Evolutionary conservation across 176 grass and related monocot species (phyloP).

Genomic region (Juncus effusus): DNA sequence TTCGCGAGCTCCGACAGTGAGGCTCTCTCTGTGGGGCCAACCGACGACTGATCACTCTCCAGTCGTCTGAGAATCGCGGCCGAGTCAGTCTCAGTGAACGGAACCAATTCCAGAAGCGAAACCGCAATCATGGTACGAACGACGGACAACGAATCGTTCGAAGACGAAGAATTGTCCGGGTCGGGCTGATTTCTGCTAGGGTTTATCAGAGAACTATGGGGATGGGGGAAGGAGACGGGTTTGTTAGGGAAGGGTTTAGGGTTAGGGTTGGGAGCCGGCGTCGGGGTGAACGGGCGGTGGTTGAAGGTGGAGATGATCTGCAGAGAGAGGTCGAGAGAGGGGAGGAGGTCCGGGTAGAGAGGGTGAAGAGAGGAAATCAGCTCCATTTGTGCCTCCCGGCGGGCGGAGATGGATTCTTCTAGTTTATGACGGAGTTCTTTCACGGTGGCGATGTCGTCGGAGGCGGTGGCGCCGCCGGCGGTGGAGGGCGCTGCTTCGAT

Average conservation of each 20-base stretch:
- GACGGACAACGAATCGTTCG: constrained; percentile 44
- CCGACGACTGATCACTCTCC: constrained; percentile 57
- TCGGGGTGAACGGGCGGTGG: constrained; percentile 62
- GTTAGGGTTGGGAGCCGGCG: constrained; percentile 36
- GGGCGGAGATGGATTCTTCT: constrained; percentile 52
- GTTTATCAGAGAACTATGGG: constrained; percentile 45
- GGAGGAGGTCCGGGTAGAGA: constrained; percentile 64
- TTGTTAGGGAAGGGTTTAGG: constrained; percentile 42
- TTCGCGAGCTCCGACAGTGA: constrained; percentile 61
- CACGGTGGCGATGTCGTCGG: constrained; percentile 53
- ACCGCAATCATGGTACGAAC: constrained; percentile 88
- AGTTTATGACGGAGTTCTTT: constrained; percentile 61
- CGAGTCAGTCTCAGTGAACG: constrained; percentile 84
- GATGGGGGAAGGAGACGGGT: constrained; percentile 32
- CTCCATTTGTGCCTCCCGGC: constrained; percentile 60
- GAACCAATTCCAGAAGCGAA: constrained; percentile 75
- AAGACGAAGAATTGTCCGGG: constrained; percentile 28
- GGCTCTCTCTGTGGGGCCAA: constrained; percentile 50
- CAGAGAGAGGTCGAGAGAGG: constrained; percentile 69
- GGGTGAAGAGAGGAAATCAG: constrained; percentile 74
- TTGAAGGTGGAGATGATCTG: constrained; percentile 83
- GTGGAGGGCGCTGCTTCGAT: constrained; percentile 36
- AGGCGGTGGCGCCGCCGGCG: constrained; percentile 36
- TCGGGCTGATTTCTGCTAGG: constrained; percentile 50
- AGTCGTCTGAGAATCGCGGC: constrained; percentile 66